Evolutionary conservation across 2,329 filamentous ascomycete genomes (phyloP).

Genomic region (Verticillium nonalfalfae): DNA sequence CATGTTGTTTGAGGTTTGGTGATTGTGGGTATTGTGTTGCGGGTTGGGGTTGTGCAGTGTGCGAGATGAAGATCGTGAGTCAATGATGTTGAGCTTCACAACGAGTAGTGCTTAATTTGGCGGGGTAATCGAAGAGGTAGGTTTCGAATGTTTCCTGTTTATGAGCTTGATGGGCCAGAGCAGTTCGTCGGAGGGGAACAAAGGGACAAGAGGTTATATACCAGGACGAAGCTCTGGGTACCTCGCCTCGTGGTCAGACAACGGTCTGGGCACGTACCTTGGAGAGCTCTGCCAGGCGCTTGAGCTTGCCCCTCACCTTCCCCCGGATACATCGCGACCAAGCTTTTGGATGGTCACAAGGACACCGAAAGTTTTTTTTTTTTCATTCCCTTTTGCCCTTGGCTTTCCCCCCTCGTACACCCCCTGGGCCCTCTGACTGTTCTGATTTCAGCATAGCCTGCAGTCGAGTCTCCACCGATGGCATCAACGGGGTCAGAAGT

Average conservation of each 20-base stretch:
- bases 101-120: not conserved
- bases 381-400: not conserved
- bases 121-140: not conserved
- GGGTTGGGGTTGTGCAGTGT: not conserved
- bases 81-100: not conserved
- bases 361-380: conserved; percentile 9
- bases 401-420: not conserved
- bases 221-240: not conserved
- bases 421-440: not conserved
- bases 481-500: not conserved
- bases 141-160: not conserved
- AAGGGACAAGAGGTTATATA: conserved; percentile 8
- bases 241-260: not conserved
- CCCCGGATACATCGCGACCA: conserved; percentile 1
- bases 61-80: not conserved
- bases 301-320: not conserved
- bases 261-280: not conserved
- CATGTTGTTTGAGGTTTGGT: conserved; percentile 11
- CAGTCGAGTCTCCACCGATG: conserved; percentile 5
- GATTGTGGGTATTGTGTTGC: conserved; percentile 12
- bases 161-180: conserved; percentile 1
- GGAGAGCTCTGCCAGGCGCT: not conserved
- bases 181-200: not conserved
- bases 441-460: not conserved
- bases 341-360: conserved; percentile 9